phyloP scores from a whole-genome alignment of 345 rosid genomes.

The Arabidopsis suecica region DNA sequence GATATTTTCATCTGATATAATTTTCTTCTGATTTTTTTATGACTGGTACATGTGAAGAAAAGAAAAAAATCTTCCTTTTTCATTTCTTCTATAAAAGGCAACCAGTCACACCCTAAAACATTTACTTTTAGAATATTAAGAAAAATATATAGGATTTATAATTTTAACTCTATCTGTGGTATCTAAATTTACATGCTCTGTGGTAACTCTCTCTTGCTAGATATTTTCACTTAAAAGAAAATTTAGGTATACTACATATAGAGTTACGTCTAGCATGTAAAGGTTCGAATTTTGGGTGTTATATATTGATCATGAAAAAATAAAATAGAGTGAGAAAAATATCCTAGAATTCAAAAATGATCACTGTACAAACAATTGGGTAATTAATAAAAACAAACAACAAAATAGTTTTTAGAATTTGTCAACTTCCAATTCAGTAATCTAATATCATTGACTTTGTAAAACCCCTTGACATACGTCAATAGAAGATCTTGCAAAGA shows the following conservation, averaged over 20 bases:
- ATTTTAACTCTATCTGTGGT: too few relatives aligned
- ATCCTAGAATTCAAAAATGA: neutral
- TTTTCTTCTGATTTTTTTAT: too few relatives aligned
- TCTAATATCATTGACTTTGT: conserved; percentile 35
- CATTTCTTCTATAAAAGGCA: too few relatives aligned
- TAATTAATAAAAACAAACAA: neutral
- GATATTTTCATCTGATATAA: too few relatives aligned
- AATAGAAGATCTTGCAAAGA: conserved; percentile 41
- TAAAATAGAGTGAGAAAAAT: neutral
- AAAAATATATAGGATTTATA: too few relatives aligned
- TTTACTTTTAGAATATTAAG: neutral
- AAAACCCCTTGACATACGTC: conserved; percentile 43
- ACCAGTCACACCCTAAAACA: too few relatives aligned
- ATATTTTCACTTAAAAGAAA: neutral
- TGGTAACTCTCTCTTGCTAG: too few relatives aligned
- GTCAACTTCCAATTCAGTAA: conserved; percentile 24
- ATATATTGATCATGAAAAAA: neutral
- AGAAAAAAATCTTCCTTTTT: too few relatives aligned
- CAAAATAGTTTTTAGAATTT: neutral
- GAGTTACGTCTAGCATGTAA: neutral
- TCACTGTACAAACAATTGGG: neutral
- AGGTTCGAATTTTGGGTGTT: neutral
- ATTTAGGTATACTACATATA: too few relatives aligned
- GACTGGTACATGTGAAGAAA: too few relatives aligned
- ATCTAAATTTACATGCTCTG: too few relatives aligned